Evolutionary conservation across 2,329 filamentous ascomycete species (phyloP), one percentile per base, ranked within the genome.

Genomic region (Aspergillus puulaauensis): DNA sequence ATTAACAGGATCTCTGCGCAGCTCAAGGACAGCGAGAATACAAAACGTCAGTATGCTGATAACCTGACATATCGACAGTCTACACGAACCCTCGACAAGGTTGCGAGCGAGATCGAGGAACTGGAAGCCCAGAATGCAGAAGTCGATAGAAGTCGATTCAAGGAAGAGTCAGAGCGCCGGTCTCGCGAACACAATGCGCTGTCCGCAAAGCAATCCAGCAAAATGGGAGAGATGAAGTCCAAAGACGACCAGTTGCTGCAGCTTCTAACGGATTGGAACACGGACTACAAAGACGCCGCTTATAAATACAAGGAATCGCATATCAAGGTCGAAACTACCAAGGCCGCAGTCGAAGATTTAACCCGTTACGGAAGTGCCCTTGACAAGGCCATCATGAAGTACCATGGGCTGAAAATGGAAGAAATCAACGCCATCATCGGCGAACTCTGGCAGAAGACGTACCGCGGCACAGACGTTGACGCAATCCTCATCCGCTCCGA

Each of bases 381-480:
- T 12, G 93, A 98, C 79, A 91, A 95, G 61, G 96, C 95, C 47
- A 96, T 99, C 69, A 97, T 99, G 91, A 91, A 90, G 69, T 99
- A 93, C 71, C 95, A 99, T 78, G 84, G 88, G 31, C 80, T 96
- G 71, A 99, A 99, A 80, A 99, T 99, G 95, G 90, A 95, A 66
- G 93, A 99, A 73, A 93, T 99, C 73, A 99, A 99, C 75, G 85
- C 87, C 56, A 97, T 97, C 73, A 89, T 96, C 51, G 91, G 90
- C 63, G 95, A 99, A 73, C 83, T 99, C n/a, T 99, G 95, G 95
- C 90, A 91, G 75, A 90, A 88, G 70, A 97, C 95, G 1, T 99
- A 99, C 76, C 91, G 96, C 72, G 95, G 95, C 63, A 98, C 93
- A 0, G 95, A 99, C 70, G 93, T 99, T 55, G 95, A 99, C 78